These are phyloP conservation scores for Sordariomycetes sp. DNA, from an alignment of 2,329 filamentous ascomycete species.

Conservation along the genomic window DNA sequence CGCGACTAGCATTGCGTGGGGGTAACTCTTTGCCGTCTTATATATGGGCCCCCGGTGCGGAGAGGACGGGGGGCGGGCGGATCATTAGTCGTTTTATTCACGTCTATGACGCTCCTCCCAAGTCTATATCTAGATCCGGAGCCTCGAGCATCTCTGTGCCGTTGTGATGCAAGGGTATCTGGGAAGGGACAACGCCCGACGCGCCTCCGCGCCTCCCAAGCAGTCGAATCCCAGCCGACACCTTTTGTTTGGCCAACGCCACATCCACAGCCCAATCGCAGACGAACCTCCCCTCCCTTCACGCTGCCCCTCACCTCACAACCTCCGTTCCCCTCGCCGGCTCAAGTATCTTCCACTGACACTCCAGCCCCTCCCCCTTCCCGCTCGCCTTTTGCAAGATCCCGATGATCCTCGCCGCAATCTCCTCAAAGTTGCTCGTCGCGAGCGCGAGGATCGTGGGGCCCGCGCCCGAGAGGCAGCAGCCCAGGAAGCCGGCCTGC, in stretches of 20 bases:
- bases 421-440: slow-evolving; percentile 76
- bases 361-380: slow-evolving; percentile 51
- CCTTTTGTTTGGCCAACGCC: not conserved
- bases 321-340: slow-evolving; percentile 61
- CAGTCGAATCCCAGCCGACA: too few relatives aligned
- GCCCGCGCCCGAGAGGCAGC: slow-evolving; percentile 88
- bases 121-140: not conserved
- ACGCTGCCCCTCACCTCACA: slow-evolving; percentile 16
- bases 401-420: slow-evolving; percentile 65
- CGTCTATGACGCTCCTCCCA: not conserved
- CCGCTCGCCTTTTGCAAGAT: slow-evolving; percentile 50
- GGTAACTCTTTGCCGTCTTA: too few relatives aligned
- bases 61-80: not conserved
- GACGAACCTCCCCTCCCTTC: not conserved
- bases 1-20: too few relatives aligned
- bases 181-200: not conserved
- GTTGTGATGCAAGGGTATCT: not conserved
- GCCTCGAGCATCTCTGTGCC: not conserved
- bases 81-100: not conserved
- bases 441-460: slow-evolving; percentile 91
- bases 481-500: slow-evolving; percentile 79
- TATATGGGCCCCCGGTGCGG: too few relatives aligned
- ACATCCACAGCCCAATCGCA: not conserved
- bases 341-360: slow-evolving; percentile 77
- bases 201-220: not conserved